Evolutionary conservation across 805 yeast species (phyloP), one percentile per base, ranked within the genome.

Genomic region (Metschnikowia lochheadii): DNA sequence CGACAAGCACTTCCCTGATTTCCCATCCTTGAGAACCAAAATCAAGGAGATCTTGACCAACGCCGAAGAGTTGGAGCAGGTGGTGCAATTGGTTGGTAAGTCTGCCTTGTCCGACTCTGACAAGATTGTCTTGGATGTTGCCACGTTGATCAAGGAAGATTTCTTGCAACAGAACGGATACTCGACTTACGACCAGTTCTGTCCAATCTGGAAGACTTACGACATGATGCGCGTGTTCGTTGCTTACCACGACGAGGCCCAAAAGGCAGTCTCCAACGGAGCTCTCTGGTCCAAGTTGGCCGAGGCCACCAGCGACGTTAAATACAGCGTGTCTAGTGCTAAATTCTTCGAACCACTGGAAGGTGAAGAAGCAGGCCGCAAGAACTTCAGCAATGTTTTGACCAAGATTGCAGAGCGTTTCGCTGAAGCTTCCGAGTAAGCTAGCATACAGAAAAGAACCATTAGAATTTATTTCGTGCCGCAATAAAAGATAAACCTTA

Each of bases 111-210:
- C 97, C 8, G 99, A 94, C 69, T 80, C 96, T 37, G 99, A 94
- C 74, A 94, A 94, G 78, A 94, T 94, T 70, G 87, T 97, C 23
- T 79, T 94, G 67, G 99, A 94, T 67, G 97, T 92, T 50, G 83
- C 98, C 23, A 78, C 79, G 29, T 81, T 94, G 69, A 85, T 94
- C 72, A 94, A 94, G 73, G 99, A 94, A 72, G 99, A 94, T 74
- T 94, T 94, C 84, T 80, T 94, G 69, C 99, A 94, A 77, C 99
- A 94, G 78, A 94, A 94, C 75, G 99, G 99, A 76, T 94, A 94
- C 77, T 94, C 99, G 43, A 77, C 96, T 40, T 94, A 94, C 68
- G 99, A 94, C 73, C 96, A 96, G 36, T 94, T 90, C 87, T 94
- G 99, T 76, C 99, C 99, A 59, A 88, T 94, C 66, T 94, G 99